phyloP scores from a whole-genome alignment of 106 monocot species.

The Allium fistulosum region DNA sequence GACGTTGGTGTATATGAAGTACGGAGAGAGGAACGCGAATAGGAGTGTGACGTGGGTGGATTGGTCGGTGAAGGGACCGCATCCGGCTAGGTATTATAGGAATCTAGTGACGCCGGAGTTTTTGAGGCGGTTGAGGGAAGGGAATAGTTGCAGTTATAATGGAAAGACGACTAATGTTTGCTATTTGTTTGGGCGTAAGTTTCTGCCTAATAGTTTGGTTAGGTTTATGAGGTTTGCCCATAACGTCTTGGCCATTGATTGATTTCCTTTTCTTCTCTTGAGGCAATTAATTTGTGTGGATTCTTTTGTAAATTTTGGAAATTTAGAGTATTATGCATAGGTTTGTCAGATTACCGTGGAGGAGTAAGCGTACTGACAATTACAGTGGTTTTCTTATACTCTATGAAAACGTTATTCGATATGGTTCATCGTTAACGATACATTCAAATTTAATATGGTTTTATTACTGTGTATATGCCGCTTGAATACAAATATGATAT shows the following conservation, averaged over 20 bases:
- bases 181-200: slow-evolving; percentile 26
- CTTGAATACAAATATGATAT: too few species aligned
- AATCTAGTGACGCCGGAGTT: slow-evolving; percentile 31
- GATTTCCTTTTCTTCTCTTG: not conserved
- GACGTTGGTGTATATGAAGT: slow-evolving; percentile 31
- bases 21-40: slow-evolving; percentile 30
- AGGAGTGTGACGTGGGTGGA: slow-evolving; percentile 88
- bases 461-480: too few species aligned
- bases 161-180: slow-evolving; percentile 47
- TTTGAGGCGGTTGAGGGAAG: slow-evolving; percentile 35
- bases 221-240: not conserved
- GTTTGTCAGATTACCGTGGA: too few species aligned
- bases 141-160: slow-evolving; percentile 43
- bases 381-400: too few species aligned
- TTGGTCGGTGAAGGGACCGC: slow-evolving; percentile 47
- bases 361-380: too few species aligned
- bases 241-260: not conserved
- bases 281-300: too few species aligned
- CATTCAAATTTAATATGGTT: too few species aligned
- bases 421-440: too few species aligned
- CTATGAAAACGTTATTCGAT: too few species aligned
- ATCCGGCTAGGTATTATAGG: slow-evolving; percentile 45
- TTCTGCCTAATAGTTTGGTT: not conserved
- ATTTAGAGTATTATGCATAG: too few species aligned
- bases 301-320: too few species aligned